Percentiles rank a stretch among this genome's conserved stretches.
Evolutionary conservation across 805 yeast species (phyloP).

Genomic region (Cyberlindnera bimundalis): DNA sequence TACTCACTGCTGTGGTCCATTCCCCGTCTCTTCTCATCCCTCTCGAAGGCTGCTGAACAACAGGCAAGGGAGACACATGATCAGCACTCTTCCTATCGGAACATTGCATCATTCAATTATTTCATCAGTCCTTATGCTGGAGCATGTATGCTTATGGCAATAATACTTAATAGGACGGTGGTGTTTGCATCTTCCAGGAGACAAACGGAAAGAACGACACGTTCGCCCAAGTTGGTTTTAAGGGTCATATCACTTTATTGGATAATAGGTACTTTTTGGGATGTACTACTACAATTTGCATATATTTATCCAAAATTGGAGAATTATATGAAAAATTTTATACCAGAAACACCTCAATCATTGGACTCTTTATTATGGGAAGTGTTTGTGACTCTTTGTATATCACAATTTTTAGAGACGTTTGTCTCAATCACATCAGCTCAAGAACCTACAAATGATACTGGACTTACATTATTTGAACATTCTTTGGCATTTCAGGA

Average conservation of each 20-base stretch:
- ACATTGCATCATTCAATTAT: conserved; percentile 33
- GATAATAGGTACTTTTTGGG: conserved; percentile 28
- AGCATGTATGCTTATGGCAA: conserved; percentile 54
- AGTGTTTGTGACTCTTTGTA: conserved; percentile 55
- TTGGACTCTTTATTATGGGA: conserved; percentile 52
- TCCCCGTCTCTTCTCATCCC: conserved; percentile 9
- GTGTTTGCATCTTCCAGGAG: conserved; percentile 54
- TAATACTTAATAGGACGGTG: conserved; percentile 53
- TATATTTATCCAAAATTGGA: conserved; percentile 3
- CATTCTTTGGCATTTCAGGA: conserved; percentile 76
- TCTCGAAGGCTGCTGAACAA: conserved; percentile 14
- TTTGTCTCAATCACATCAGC: conserved; percentile 58
- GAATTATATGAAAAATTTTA: conserved; percentile 3
- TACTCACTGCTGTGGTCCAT: conserved; percentile 8
- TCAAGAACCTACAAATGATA: conserved; percentile 53
- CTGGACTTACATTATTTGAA: conserved; percentile 71
- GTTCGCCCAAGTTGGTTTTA: conserved; percentile 32
- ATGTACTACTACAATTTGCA: conserved; percentile 15
- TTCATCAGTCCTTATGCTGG: conserved; percentile 48
- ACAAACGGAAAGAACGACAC: conserved; percentile 23
- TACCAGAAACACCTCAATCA: conserved; percentile 5
- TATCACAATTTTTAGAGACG: conserved; percentile 63
- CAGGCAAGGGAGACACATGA: conserved; percentile 11
- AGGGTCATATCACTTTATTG: conserved; percentile 36
- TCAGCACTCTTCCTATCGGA: not conserved